Conservation (phyloP, 768 basidiomycete species). For the Termitomyces sp. region DNA sequence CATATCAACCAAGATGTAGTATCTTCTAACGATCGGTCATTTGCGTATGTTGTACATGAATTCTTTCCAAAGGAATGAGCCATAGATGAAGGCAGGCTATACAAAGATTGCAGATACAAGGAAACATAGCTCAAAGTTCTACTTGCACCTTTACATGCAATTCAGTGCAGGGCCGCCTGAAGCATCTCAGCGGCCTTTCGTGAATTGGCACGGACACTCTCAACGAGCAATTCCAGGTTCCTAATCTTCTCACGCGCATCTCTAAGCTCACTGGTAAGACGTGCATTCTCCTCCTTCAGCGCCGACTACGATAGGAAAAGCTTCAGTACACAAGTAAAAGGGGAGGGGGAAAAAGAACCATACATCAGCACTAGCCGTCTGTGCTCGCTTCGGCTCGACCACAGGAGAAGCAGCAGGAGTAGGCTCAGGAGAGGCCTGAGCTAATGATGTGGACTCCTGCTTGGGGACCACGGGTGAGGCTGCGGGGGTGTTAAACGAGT, state of each 20-base stretch:
- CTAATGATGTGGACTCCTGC: constrained; percentile 18
- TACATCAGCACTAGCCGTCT: constrained; percentile 29
- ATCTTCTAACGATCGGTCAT: background rate
- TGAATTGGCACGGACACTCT: constrained; percentile 72
- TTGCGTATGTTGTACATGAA: background rate
- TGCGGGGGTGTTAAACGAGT: constrained; percentile 29
- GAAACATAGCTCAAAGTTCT: background rate
- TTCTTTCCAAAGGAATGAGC: background rate
- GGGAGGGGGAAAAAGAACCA: background rate
- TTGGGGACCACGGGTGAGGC: constrained; percentile 22
- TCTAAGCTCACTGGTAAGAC: constrained; percentile 63
- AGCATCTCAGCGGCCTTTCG: constrained; percentile 72
- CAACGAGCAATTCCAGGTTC: constrained; percentile 80
- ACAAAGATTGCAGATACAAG: background rate
- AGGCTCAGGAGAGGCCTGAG: constrained; percentile 17
- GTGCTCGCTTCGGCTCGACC: constrained; percentile 19
- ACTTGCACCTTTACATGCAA: background rate
- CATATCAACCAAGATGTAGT: background rate
- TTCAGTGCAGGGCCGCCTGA: background rate
- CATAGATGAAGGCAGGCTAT: background rate
- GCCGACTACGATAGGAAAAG: constrained; percentile 11
- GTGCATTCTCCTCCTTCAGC: constrained; percentile 58
- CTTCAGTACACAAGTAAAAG: constrained; percentile 1
- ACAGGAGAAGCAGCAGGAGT: constrained; percentile 13
- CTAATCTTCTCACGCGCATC: constrained; percentile 82